Conservation (phyloP, 2,329 filamentous ascomycete species). For the Aaosphaeria pasadenensis region DNA sequence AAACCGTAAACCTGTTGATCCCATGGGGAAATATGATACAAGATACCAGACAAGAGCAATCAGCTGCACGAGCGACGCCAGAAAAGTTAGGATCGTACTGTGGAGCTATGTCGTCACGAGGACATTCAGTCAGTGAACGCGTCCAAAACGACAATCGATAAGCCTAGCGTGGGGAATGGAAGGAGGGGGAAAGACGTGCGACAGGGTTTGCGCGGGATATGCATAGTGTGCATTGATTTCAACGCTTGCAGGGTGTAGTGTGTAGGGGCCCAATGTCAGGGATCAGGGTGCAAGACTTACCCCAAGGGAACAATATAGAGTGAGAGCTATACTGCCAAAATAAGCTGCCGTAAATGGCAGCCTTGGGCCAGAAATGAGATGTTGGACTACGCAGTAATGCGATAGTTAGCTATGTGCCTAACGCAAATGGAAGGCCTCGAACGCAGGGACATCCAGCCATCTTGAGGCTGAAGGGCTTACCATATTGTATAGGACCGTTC, state of each 20-base stretch:
- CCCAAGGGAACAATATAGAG: constrained; percentile 77
- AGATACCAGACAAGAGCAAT: constrained; percentile 87
- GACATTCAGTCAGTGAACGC: constrained; percentile 33
- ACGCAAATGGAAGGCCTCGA: constrained; percentile 5
- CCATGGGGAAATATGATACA: constrained; percentile 98
- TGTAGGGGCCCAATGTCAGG: neutral
- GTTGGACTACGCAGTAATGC: constrained; percentile 52
- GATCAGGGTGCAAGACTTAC: neutral
- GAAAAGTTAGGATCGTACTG: constrained; percentile 78
- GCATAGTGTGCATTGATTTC: neutral
- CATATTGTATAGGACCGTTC: constrained; percentile 85
- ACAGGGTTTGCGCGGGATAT: constrained; percentile 24
- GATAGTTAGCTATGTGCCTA: too few species aligned
- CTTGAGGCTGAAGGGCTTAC: constrained; percentile 33
- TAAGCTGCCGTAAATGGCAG: constrained; percentile 92
- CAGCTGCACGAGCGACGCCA: constrained; percentile 81
- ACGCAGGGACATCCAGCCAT: constrained; percentile 4
- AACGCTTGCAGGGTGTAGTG: constrained; percentile 14
- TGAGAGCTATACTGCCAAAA: constrained; percentile 87
- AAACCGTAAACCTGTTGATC: constrained; percentile 79
- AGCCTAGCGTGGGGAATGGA: constrained; percentile 23
- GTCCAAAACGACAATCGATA: constrained; percentile 28
- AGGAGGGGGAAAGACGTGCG: constrained; percentile 12
- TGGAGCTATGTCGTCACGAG: constrained; percentile 62
- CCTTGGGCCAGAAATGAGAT: constrained; percentile 79